phyloP scores from a whole-genome alignment of 768 basidiomycete genomes.

The Rhizopogon sp. region DNA sequence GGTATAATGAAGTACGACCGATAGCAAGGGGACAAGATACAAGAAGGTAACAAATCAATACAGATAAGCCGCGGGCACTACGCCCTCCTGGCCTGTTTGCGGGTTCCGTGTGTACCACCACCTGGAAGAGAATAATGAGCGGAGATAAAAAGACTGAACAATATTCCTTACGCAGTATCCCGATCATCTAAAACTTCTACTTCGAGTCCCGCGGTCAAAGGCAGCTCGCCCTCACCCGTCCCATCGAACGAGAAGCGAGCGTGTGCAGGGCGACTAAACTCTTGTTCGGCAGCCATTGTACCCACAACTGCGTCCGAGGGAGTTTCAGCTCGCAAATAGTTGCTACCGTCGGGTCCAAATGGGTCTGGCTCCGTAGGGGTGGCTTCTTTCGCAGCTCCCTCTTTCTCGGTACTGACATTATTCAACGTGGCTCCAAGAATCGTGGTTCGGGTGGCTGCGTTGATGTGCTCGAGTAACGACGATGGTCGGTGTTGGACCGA shows the following conservation, averaged over 20 bases:
- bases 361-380: slow-evolving; percentile 39
- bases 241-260: slow-evolving; percentile 84
- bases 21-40: slow-evolving; percentile 23
- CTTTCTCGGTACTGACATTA: slow-evolving; percentile 45
- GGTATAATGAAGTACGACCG: slow-evolving; percentile 28
- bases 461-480: slow-evolving; percentile 85
- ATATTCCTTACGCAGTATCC: slow-evolving; percentile 63
- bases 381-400: slow-evolving; percentile 38
- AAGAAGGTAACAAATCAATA: slow-evolving; percentile 47
- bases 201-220: slow-evolving; percentile 62
- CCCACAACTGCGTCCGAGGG: slow-evolving; percentile 69
- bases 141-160: no score
- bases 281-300: slow-evolving; percentile 53
- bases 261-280: slow-evolving; percentile 68
- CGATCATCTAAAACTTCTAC: slow-evolving; percentile 76
- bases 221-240: slow-evolving; percentile 71
- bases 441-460: slow-evolving; percentile 81
- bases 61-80: slow-evolving; percentile 89
- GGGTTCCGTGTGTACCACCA: slow-evolving; percentile 94
- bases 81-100: slow-evolving; percentile 77
- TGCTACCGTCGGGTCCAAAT: slow-evolving; percentile 70
- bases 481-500: slow-evolving; percentile 78
- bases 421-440: slow-evolving; percentile 56
- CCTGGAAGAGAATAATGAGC: slow-evolving; percentile 34
- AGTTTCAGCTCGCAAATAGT: slow-evolving; percentile 76